Evolutionary conservation across 2,329 filamentous ascomycete genomes (phyloP), one percentile per base, ranked within the genome.

Genomic region (Clonostachys rosea): DNA sequence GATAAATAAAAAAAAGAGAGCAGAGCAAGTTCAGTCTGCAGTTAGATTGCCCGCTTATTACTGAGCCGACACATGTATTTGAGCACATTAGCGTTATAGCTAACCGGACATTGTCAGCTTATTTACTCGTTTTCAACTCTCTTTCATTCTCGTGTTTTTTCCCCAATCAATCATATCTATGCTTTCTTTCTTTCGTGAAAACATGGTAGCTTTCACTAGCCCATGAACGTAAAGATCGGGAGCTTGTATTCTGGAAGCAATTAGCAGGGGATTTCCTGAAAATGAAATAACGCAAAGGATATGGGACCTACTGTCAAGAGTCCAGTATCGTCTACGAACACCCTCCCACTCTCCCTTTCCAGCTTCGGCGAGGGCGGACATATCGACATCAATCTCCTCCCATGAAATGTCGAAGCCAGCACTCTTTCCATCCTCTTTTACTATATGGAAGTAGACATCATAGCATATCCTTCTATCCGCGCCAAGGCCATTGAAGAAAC

Each of bases 391-490:
- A 34, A 94, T 79, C 47, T 86, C 86, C 46, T 85, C 78, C 91
- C 91, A 97, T 45, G 91, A 87, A 2, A 92, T 83, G 59, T 97
- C 92, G 56, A 96, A 80, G 1, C 91, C 91, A 10, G 90, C 90
- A 56, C 97, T 91, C 52, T 86, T 82, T 18, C 95, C 74, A 67
- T 97, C 91, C 75, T 96, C 85, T 67, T 97, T 92, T 2, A 89
- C 86, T 4, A 97, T 89, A 64, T 88, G 90, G 46, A 86, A 88
- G 68, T 97, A 97, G 20, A 99, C 91, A 69, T 97, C 94, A 67
- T 97, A 97, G 67, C 90, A 96, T 51, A 97, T 85, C 64, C 86
- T 85, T 42, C 94, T 77, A 68, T 99, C 94, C 4, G 94, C 94
- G 1, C 94, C 94, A 49, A 97, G 82, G 0, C 94, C 91, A 59